Evolutionary conservation across 495 filamentous ascomycete species (phyloP), one percentile per base, ranked within the genome.

Genomic region (Trichoderma gamsii): DNA sequence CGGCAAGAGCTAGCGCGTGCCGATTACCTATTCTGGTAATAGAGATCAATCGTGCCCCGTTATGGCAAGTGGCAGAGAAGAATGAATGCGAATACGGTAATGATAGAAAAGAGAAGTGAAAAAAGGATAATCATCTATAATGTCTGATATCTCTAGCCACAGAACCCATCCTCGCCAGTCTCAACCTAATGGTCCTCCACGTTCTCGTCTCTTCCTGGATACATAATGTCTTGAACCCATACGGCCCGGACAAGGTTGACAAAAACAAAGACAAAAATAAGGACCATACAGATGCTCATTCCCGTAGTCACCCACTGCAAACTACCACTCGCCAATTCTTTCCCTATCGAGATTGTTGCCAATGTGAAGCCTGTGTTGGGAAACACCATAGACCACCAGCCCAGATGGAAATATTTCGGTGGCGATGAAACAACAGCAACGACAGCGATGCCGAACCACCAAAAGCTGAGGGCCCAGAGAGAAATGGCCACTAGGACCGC

Each of bases 391-490:
- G 80, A 80, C 74, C 82, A 87, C 84, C 85, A 87, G 32, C 79
- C 80, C 23, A 86, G 73, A 72, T 82, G 82, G 70, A 84, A 87
- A 66, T 65, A 75, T 63, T 82, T 79, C n/a, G 88, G 79, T 23
- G 80, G 81, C 61, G 82, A 78, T 4, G 82, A 74, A 25, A 89
- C 70, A 11, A 85, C 82, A 1, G 83, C 84, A 25, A 87, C 75
- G 11, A 82, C 70, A 0, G 87, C 85, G 5, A 88, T 79, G 43
- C 78, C 79, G 73, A 91, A 91, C 79, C 91, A 91, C 89, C 89
- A 92, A 43, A 91, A 80, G 49, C 83, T 85, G 15, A 92, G 76
- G 0, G 84, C 83, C 89, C 89, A 92, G 3, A 92, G 78, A 68
- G 90, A 90, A 4, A 89, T 82, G 2, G 80, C 87, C 0, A 78